A percentile compares a stretch with the other conserved stretches of the same genome.
Evolutionary conservation across 192 early-diverging fungal genomes (phyloP).

Genomic region (Entomortierella lignicola): DNA sequence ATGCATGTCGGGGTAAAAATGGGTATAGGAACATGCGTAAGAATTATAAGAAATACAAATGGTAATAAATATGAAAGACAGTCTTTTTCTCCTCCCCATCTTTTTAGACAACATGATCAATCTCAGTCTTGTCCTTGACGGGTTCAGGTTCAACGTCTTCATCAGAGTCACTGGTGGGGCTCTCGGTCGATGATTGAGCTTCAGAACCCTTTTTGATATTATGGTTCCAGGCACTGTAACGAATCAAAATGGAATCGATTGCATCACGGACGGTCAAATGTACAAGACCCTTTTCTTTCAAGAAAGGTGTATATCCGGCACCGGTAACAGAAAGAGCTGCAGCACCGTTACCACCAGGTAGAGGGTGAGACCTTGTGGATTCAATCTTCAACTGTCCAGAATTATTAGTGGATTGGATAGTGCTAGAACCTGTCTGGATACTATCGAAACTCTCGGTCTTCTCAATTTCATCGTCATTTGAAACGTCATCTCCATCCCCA

Average conservation of each 20-base stretch:
- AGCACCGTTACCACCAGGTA: conserved; percentile 29
- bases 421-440: background rate
- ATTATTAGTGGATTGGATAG: background rate
- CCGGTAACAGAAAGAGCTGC: conserved; percentile 30
- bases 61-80: no score
- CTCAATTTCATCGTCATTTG: no score
- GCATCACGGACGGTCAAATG: conserved; percentile 55
- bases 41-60: no score
- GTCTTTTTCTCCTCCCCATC: no score
- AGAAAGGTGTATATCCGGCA: conserved; percentile 27
- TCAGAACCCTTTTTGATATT: background rate
- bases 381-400: background rate
- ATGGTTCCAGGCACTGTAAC: conserved; percentile 5
- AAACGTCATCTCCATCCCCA: no score
- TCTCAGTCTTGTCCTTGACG: background rate
- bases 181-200: background rate
- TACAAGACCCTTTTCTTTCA: conserved; percentile 48
- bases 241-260: conserved; percentile 31
- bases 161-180: background rate
- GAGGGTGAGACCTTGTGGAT: background rate
- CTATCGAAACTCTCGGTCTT: background rate
- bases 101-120: no score
- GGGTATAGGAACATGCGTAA: no score
- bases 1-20: no score
- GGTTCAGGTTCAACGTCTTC: background rate